Percentiles rank a stretch among this genome's conserved stretches.
These are phyloP conservation scores for Dactylis glomerata DNA, from an alignment of 176 grass and related monocot genomes.

Conservation along the genomic window DNA sequence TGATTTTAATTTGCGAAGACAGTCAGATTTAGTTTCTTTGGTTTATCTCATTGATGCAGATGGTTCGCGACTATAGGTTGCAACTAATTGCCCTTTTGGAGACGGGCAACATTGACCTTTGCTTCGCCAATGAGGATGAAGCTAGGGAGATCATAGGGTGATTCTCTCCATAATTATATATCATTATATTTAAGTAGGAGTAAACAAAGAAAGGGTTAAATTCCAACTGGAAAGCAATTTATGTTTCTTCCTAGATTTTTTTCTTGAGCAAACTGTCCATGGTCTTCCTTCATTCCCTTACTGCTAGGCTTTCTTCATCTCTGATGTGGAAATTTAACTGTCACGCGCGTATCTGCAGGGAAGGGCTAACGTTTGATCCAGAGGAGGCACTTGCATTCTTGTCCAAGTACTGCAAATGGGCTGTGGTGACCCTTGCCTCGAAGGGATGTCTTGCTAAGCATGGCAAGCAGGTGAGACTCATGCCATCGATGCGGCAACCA, in stretches of 20 bases:
- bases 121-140: conserved; percentile 97
- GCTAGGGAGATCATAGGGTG: conserved; percentile 93
- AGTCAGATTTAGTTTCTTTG: conserved; percentile 2
- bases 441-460: conserved; percentile 83
- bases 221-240: neutral
- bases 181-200: neutral
- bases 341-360: conserved; percentile 23
- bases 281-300: neutral
- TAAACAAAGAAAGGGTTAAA: neutral
- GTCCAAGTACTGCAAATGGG: conserved; percentile 82
- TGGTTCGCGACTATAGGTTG: conserved; percentile 74
- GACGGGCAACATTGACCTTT: conserved; percentile 84
- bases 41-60: conserved; percentile 44
- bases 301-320: neutral
- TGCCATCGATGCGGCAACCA: neutral
- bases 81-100: conserved; percentile 75
- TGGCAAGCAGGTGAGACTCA: conserved; percentile 62
- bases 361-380: conserved; percentile 47
- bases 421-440: conserved; percentile 79
- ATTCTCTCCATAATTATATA: conserved; percentile 4
- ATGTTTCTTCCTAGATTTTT: neutral
- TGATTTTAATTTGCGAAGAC: conserved; percentile 9
- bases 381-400: conserved; percentile 73
- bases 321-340: neutral
- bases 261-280: neutral